Evolutionary conservation across 2,329 filamentous ascomycete species (phyloP).

Genomic region (Botrytis sinoallii): DNA sequence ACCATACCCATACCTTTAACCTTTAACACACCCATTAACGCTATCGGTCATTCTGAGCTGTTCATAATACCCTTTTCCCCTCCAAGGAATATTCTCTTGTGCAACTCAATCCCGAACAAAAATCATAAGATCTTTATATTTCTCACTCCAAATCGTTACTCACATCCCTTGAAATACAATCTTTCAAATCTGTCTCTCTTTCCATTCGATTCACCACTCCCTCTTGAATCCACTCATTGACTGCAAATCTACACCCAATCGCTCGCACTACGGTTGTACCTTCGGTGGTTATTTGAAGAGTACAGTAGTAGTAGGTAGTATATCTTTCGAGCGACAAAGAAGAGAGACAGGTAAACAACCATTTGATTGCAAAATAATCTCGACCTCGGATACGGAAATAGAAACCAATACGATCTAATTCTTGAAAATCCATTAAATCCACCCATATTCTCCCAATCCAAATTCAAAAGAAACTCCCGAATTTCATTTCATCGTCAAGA

Average conservation of each 20-base stretch:
- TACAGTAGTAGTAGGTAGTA: not conserved
- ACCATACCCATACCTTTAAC: not conserved
- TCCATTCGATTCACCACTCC: not conserved
- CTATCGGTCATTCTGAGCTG: slow-evolving; percentile 13
- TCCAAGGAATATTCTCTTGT: slow-evolving; percentile 3
- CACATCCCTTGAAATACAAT: not conserved
- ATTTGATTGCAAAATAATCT: slow-evolving; percentile 1
- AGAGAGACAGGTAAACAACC: slow-evolving; percentile 1
- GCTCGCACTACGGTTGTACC: not conserved
- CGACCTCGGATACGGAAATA: not conserved
- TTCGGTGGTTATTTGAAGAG: not conserved
- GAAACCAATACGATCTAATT: not conserved
- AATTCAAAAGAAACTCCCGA: not conserved
- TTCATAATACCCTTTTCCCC: not conserved
- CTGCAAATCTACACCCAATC: not conserved
- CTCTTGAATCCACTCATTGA: slow-evolving; percentile 4
- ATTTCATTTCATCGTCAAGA: slow-evolving; percentile 42
- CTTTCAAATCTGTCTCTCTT: slow-evolving; percentile 6
- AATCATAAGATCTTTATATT: not conserved
- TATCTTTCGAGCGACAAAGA: slow-evolving; percentile 4
- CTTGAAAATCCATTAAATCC: not conserved
- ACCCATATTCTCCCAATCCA: not conserved
- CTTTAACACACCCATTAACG: not conserved
- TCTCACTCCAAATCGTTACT: not conserved
- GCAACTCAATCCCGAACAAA: not conserved